These are phyloP conservation scores for Trichoderma polysporum DNA, from an alignment of 2,329 filamentous ascomycete genomes.

Conservation along the genomic window DNA sequence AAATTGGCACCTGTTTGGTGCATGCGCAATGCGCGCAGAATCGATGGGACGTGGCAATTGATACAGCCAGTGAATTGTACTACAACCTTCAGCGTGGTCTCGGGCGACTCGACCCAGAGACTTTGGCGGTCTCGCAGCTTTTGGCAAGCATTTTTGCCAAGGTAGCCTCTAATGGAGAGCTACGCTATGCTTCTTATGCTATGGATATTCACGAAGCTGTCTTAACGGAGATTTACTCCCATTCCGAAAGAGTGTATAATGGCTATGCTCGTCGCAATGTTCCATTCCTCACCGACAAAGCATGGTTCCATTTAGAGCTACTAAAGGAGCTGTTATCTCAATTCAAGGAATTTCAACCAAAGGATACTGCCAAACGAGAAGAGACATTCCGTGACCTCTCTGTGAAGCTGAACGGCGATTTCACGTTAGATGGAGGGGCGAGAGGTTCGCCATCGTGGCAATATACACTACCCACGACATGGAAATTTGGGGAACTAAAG, in stretches of 20 bases:
- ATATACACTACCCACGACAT: background rate
- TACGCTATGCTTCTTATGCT: background rate
- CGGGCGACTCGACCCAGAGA: constrained; percentile 29
- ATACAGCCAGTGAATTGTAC: constrained; percentile 28
- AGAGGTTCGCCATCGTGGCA: background rate
- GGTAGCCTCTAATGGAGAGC: background rate
- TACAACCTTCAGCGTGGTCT: constrained; percentile 31
- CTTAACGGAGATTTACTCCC: background rate
- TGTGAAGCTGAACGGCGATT: background rate
- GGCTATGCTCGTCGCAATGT: background rate
- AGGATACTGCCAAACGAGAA: background rate
- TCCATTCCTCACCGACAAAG: background rate
- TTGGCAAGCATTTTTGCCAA: constrained; percentile 26
- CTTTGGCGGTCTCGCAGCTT: constrained; percentile 28
- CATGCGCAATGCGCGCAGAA: background rate
- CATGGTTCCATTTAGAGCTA: background rate
- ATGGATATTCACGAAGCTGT: background rate
- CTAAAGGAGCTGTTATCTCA: background rate
- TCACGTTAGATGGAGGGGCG: background rate
- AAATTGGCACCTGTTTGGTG: background rate
- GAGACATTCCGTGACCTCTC: background rate
- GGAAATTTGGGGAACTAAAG: background rate
- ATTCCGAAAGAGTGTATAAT: background rate
- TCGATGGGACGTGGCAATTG: constrained; percentile 23
- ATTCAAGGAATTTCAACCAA: background rate